Evolutionary conservation across 2,329 filamentous ascomycete genomes (phyloP).

Genomic region (Diaporthe sp.): DNA sequence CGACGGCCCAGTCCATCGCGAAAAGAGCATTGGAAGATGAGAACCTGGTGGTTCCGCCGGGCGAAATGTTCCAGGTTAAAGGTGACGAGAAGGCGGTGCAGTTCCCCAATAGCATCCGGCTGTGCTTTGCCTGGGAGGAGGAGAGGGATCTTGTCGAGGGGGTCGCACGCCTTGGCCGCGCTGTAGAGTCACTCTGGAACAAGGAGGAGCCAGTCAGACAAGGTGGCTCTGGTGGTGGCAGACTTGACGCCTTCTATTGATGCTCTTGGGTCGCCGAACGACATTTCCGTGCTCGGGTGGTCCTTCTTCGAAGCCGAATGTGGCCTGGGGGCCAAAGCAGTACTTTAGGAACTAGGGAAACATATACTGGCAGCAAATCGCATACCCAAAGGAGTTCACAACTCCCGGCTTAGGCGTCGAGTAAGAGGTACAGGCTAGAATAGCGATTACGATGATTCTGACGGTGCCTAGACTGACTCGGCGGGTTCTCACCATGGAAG

Average conservation of each 20-base stretch:
- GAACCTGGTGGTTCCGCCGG: constrained; percentile 76
- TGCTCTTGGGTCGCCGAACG: background rate
- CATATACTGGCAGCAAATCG: background rate
- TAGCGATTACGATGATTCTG: background rate
- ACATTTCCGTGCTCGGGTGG: no score
- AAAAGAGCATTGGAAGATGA: constrained; percentile 71
- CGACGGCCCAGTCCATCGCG: constrained; percentile 69
- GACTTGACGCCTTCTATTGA: constrained; percentile 37
- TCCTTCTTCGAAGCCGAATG: background rate
- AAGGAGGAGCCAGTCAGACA: background rate
- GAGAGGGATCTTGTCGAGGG: constrained; percentile 76
- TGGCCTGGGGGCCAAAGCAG: background rate
- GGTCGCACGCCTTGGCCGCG: constrained; percentile 60
- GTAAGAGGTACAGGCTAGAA: background rate
- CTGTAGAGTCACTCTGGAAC: constrained; percentile 35
- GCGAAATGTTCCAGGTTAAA: constrained; percentile 77
- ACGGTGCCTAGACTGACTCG: background rate
- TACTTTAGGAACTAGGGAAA: no score
- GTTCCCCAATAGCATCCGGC: constrained; percentile 72
- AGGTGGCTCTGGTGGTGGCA: background rate
- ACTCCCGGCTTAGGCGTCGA: background rate
- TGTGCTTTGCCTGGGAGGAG: constrained; percentile 82
- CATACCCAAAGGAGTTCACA: no score
- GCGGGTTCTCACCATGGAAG: background rate
- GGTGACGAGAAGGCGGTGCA: constrained; percentile 65